These are phyloP conservation scores for Fusarium coicis DNA, from an alignment of 2,329 filamentous ascomycete genomes.

Conservation along the genomic window DNA sequence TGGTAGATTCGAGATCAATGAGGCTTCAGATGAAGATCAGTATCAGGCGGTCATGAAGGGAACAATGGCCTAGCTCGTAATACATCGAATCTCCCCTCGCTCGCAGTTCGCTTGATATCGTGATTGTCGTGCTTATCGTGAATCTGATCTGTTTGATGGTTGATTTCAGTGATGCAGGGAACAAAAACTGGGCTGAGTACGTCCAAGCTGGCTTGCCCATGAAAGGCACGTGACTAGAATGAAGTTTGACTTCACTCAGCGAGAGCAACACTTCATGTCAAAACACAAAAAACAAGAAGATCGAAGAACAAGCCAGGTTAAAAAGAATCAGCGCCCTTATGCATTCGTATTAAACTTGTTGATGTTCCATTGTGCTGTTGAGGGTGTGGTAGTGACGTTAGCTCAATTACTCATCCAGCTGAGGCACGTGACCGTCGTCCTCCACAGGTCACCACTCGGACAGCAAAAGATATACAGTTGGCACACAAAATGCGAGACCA, in stretches of 20 bases:
- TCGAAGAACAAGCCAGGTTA: accelerated
- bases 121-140: background rate
- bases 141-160: background rate
- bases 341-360: background rate
- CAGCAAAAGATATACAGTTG: no score
- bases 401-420: background rate
- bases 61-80: accelerated
- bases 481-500: no score
- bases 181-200: no score
- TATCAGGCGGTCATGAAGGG: accelerated
- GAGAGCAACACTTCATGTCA: no score
- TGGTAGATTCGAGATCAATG: background rate
- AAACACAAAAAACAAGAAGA: accelerated
- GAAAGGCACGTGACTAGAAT: background rate
- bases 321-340: background rate
- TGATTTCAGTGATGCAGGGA: no score
- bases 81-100: no score
- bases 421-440: background rate
- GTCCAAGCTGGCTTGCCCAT: no score
- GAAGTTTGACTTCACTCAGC: background rate
- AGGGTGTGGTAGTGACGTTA: background rate
- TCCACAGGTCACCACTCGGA: no score
- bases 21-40: background rate
- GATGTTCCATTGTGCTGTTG: background rate
- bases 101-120: background rate